Conservation (phyloP, 129 eudicot genomes). For the Centrapalus pauciflorus region DNA sequence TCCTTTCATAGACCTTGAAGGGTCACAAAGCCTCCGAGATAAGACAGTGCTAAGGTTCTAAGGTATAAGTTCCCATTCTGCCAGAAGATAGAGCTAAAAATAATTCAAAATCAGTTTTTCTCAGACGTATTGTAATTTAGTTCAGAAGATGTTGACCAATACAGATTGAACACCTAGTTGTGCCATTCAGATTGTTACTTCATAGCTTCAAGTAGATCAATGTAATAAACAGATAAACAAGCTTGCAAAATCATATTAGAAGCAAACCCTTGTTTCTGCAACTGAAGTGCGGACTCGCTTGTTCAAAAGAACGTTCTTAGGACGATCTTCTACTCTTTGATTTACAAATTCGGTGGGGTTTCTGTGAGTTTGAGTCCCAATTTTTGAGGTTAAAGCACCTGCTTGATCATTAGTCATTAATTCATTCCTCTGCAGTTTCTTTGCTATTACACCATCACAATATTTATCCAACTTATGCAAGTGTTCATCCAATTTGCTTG, state of each 20-base stretch:
- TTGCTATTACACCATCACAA: conserved; percentile 48
- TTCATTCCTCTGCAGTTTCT: conserved; percentile 70
- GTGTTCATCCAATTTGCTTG: conserved; percentile 64
- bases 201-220: background rate
- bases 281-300: conserved; percentile 86
- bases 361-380: conserved; percentile 57
- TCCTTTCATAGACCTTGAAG: background rate
- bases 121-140: background rate
- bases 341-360: conserved; percentile 47
- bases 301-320: conserved; percentile 64
- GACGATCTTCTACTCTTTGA: conserved; percentile 68
- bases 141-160: background rate
- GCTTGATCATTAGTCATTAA: conserved; percentile 54
- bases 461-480: conserved; percentile 61
- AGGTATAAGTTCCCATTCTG: background rate
- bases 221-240: background rate
- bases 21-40: background rate
- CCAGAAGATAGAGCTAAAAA: background rate
- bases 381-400: conserved; percentile 61
- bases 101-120: background rate
- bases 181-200: background rate
- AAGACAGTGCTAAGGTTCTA: background rate
- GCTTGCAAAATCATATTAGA: conserved; percentile 11
- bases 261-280: conserved; percentile 79
- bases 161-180: background rate